Conservation (phyloP, 139 green algal genomes). For the Diplosphaera chodatii region DNA sequence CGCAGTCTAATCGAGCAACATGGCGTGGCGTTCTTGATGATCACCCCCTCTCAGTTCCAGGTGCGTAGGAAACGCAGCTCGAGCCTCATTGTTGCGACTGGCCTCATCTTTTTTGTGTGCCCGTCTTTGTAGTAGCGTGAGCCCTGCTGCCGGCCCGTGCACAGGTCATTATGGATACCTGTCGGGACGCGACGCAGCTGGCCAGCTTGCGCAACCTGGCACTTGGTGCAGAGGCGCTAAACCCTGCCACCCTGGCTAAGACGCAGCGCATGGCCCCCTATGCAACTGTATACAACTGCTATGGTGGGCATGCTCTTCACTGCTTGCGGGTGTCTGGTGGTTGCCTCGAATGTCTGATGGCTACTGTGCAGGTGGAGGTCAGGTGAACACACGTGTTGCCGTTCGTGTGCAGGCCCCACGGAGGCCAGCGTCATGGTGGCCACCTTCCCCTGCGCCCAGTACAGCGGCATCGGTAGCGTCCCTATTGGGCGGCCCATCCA, state of each 20-base stretch:
- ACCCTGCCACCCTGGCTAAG: not conserved
- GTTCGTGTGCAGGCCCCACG: not conserved
- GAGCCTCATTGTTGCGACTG: too few relatives aligned
- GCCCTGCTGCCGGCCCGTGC: not conserved
- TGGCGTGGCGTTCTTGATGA: not conserved
- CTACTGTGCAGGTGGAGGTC: too few relatives aligned
- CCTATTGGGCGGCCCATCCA: slow-evolving; percentile 18
- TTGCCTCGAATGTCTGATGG: too few relatives aligned
- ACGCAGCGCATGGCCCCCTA: slow-evolving; percentile 1
- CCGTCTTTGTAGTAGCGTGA: too few relatives aligned
- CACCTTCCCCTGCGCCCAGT: not conserved
- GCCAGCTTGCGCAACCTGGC: not conserved
- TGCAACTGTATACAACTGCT: not conserved
- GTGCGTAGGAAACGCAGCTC: not conserved
- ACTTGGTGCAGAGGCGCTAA: slow-evolving; percentile 3
- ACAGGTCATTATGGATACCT: slow-evolving; percentile 5
- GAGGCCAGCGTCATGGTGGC: slow-evolving; percentile 8
- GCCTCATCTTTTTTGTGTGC: too few relatives aligned
- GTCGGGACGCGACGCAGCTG: not conserved
- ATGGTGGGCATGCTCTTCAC: not conserved
- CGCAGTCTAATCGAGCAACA: slow-evolving; percentile 2
- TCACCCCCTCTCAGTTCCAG: not conserved
- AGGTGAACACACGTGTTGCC: not conserved
- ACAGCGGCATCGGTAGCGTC: slow-evolving; percentile 9
- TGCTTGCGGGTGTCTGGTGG: too few relatives aligned